Base-by-base conservation (phyloP, 805 yeast species). In the Kodamaea jinghongensis region DNA sequence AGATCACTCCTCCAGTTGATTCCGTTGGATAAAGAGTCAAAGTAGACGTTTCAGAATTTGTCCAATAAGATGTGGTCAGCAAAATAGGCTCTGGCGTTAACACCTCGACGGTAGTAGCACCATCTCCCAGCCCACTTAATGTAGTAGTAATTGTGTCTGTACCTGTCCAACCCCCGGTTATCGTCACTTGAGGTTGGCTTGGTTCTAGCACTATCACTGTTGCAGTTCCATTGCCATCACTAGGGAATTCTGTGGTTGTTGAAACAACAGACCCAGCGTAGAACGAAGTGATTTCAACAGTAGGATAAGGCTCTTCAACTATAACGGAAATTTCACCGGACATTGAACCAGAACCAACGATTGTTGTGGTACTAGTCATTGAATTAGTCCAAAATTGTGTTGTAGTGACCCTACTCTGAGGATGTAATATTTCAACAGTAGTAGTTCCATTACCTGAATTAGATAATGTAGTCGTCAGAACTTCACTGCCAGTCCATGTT, bases 401-500 rank as follows among this genome's bases (percentile, higher is more conserved):
- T 6, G 7, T 20, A 8, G 23, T 20, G 23, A 20, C 23, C 8
- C 23, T 20, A 8, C 7, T 20, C 7, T 20, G 7, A 20, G 23
- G 23, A 20, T 8, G 5, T 6, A 39, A 38, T 8, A 45, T 39
- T 12, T 31, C 28, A 10, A 42, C 44, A 25, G 48, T 45, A 3
- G 26, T 42, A 25, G 43, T 39, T 3, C 39, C 43, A 29, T 34
- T 31, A 3, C 6, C 12, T 20, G 43, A 4, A 5, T 34, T 48
- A 6, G 55, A 42, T 10, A 27, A 13, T 2, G 50, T 48, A 20
- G 45, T 38, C 10, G 52, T 48, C 11, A 43, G 17, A 3, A 49
- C 37, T 13, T 15, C 26, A 2, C 30, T 4, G 23, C 36, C 38
- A 12, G 43, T 25, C 48, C 33, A 30, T 9, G 46, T 34, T 7